Evolutionary conservation across 192 early-diverging fungal species (phyloP), one percentile per base, ranked within the genome.

Genomic region (Coemansia sp.): DNA sequence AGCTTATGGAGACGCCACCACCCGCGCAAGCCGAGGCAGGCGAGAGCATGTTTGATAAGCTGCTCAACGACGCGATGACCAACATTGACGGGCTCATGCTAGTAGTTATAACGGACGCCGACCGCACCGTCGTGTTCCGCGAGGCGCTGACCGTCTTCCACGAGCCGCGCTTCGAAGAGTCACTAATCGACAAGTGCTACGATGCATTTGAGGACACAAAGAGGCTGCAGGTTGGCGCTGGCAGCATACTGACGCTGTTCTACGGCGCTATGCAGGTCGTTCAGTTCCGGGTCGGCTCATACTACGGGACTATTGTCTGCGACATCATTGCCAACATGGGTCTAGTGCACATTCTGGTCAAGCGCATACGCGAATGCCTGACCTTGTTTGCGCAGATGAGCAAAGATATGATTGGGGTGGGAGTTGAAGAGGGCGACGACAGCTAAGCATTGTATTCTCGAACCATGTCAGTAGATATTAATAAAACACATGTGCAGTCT

Each of bases 141-240:
- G 76, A 69, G 32, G 70, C 69, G 48, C 33, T 72, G 46, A 48
- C 69, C 5, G 48, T 72, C 50, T 79, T 79, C 60, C 76, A 79
- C 52, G 69, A 79, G 66, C 69, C 69, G 4, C 56, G 47, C 30
- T 79, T 79, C 25, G 76, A 79, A 42, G 66, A 79, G 10, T 35
- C 70, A 30, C 66, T 79, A 9, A 62, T 79, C 10, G 70, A 71
- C 50, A 79, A 62, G 59, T 71, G 76, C 66, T 73, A 79, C 57
- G 76, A 79, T 44, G 64, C 76, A 11, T 79, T 79, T 28, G 70
- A 79, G 45, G 70, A 79, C 30, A 73, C 63, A 18, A 71, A 64
- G 38, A 60, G 64, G 59, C 56, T 79, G 32, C 76, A 79, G 29
- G 48, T 79, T 5, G 76, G 76, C 23, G 57, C 55, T 5, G 64